Conservation (phyloP, 2,329 filamentous ascomycete species). For the Dactylonectria macrodidyma region DNA sequence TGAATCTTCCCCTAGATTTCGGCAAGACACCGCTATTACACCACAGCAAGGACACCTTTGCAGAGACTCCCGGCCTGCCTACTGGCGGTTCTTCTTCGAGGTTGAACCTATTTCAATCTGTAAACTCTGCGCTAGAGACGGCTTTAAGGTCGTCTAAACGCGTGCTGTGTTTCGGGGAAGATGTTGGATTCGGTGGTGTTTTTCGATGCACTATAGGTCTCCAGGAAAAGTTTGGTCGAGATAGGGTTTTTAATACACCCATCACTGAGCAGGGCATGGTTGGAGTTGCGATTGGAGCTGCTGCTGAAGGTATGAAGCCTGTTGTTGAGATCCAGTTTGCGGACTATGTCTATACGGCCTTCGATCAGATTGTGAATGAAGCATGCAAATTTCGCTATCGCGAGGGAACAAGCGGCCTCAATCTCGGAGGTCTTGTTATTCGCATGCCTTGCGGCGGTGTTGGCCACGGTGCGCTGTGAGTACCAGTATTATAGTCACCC, state of each 20-base stretch:
- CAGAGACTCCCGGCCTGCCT: conserved; percentile 4
- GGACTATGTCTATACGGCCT: conserved; percentile 92
- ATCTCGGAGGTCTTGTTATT: conserved; percentile 84
- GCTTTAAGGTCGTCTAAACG: conserved; percentile 86
- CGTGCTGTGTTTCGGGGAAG: conserved; percentile 94
- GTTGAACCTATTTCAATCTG: conserved; percentile 92
- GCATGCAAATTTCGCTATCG: conserved; percentile 89
- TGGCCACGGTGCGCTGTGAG: conserved; percentile 81
- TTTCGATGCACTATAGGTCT: conserved; percentile 94
- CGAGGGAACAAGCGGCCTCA: conserved; percentile 68
- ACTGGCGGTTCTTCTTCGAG: conserved; percentile 79
- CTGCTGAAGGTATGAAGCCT: conserved; percentile 90
- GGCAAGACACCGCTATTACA: no score
- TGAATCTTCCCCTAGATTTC: no score
- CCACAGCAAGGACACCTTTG: no score
- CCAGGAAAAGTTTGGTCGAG: conserved; percentile 84
- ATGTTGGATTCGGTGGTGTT: conserved; percentile 95
- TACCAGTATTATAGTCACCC: no score
- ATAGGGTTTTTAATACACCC: conserved; percentile 95
- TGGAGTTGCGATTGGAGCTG: conserved; percentile 90
- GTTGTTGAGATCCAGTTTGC: conserved; percentile 96
- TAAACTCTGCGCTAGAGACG: conserved; percentile 88
- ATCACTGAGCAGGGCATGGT: conserved; percentile 93
- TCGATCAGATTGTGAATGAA: conserved; percentile 94
- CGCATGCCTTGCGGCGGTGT: conserved; percentile 92